Conservation (phyloP, 768 basidiomycete species). For the Calocybe gangraenosa region DNA sequence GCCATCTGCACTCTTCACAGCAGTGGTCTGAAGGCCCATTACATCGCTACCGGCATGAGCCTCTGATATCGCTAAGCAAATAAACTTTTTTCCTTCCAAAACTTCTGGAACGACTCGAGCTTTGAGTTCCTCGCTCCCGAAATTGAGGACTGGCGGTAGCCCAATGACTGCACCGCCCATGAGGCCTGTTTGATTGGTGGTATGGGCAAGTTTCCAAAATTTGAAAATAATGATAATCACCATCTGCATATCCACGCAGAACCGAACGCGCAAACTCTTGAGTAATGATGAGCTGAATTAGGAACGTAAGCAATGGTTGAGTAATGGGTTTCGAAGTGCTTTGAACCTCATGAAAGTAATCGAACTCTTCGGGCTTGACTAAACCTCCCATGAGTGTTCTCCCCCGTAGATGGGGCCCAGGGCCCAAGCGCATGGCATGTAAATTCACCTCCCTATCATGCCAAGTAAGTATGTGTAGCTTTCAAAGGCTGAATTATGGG, state of each 20-base stretch:
- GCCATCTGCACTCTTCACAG: conserved; percentile 76
- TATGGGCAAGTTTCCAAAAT: too few species aligned
- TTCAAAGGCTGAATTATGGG: conserved; percentile 34
- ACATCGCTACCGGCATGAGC: conserved; percentile 89
- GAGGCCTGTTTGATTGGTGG: conserved; percentile 41
- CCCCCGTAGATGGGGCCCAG: conserved; percentile 89
- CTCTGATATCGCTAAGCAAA: conserved; percentile 85
- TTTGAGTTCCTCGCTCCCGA: conserved; percentile 62
- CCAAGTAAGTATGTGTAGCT: conserved; percentile 33
- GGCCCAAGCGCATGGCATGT: conserved; percentile 92
- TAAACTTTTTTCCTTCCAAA: conserved; percentile 74
- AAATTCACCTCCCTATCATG: conserved; percentile 54
- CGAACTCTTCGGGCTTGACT: conserved; percentile 82
- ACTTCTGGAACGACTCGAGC: conserved; percentile 63
- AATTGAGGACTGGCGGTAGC: conserved; percentile 87
- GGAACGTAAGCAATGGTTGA: conserved; percentile 4
- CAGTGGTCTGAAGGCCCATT: conserved; percentile 70
- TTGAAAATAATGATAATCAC: conserved; percentile 33
- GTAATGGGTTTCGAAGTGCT: not conserved
- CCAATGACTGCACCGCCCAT: conserved; percentile 82
- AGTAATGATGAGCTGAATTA: conserved; percentile 67
- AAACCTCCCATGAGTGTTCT: conserved; percentile 75
- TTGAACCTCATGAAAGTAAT: conserved; percentile 81
- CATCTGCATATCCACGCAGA: conserved; percentile 81
- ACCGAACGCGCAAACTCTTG: conserved; percentile 73